A percentile compares a stretch with the other conserved stretches of the same genome.
Evolutionary conservation across 108 stramenopile genomes (phyloP).

Genomic region (Pseudonitzschia delicatissima): DNA sequence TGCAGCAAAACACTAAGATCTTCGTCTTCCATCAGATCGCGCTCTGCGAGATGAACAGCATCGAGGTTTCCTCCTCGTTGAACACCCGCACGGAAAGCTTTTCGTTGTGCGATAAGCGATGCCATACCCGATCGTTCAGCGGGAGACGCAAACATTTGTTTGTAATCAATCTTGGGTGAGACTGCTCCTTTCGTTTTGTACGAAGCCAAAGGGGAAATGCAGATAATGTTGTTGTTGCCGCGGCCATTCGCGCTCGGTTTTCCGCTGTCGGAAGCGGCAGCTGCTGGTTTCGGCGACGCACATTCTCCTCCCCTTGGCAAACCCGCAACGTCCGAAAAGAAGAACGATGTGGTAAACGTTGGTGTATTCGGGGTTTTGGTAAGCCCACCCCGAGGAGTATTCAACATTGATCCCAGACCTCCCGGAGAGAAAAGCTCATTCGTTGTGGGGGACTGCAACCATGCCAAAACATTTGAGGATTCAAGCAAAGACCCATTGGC

Average conservation of each 20-base stretch:
- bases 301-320: constrained; percentile 33
- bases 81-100: constrained; percentile 13
- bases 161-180: constrained; percentile 70
- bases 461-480: constrained; percentile 66
- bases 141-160: constrained; percentile 73
- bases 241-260: constrained; percentile 3
- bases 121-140: constrained; percentile 32
- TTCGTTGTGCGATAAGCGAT: constrained; percentile 32
- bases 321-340: constrained; percentile 62
- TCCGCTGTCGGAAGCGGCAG: not conserved
- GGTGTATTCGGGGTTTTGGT: constrained; percentile 62
- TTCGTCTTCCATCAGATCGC: constrained; percentile 79
- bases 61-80: constrained; percentile 45
- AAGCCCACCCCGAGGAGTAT: constrained; percentile 57
- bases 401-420: constrained; percentile 56
- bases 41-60: constrained; percentile 67
- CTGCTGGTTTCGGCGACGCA: constrained; percentile 30
- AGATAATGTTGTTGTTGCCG: constrained; percentile 64
- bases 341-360: constrained; percentile 52
- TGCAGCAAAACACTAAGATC: constrained; percentile 81
- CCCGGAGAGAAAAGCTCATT: constrained; percentile 79
- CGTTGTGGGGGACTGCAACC: constrained; percentile 76
- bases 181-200: constrained; percentile 28
- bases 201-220: constrained; percentile 76
- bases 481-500: constrained; percentile 39